A percentile compares a stretch with the other conserved stretches of the same genome.
Evolutionary conservation across 306 rosid genomes (phyloP).

Genomic region (Abrus pulchellus): DNA sequence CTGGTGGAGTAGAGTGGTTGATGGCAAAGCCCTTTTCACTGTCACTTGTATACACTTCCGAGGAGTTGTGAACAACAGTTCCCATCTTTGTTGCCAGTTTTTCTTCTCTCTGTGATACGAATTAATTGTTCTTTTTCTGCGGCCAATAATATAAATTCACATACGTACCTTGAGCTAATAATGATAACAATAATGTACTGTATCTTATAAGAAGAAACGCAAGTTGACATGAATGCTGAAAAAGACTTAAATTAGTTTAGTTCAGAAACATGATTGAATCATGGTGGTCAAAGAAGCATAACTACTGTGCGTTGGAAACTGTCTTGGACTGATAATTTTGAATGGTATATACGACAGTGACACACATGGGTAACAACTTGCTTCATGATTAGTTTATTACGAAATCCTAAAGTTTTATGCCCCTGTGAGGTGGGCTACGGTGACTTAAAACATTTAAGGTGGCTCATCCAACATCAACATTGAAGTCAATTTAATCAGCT

Average conservation of each 20-base stretch:
- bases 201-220: constrained; percentile 26
- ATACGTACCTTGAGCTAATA: constrained; percentile 44
- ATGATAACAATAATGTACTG: constrained; percentile 6
- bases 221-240: constrained; percentile 49
- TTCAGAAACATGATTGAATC: constrained; percentile 46
- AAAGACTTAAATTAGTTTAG: constrained; percentile 42
- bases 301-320: constrained; percentile 40
- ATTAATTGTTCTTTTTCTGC: constrained; percentile 7
- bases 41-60: constrained; percentile 49
- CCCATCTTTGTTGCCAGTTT: constrained; percentile 46
- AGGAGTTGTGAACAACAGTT: constrained; percentile 50
- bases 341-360: constrained; percentile 29
- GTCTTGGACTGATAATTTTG: constrained; percentile 34
- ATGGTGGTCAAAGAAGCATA: constrained; percentile 54
- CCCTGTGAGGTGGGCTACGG: constrained; percentile 16
- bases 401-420: neutral
- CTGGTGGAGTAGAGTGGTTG: constrained; percentile 37
- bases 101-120: constrained; percentile 29
- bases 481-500: constrained; percentile 57
- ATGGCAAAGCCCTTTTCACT: constrained; percentile 56
- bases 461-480: constrained; percentile 44
- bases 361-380: constrained; percentile 48
- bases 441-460: constrained; percentile 37
- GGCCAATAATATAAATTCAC: constrained; percentile 37
- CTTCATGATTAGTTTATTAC: constrained; percentile 18